Evolutionary conservation across 805 yeast genomes (phyloP).

Genomic region (Yarrowia osloensis): DNA sequence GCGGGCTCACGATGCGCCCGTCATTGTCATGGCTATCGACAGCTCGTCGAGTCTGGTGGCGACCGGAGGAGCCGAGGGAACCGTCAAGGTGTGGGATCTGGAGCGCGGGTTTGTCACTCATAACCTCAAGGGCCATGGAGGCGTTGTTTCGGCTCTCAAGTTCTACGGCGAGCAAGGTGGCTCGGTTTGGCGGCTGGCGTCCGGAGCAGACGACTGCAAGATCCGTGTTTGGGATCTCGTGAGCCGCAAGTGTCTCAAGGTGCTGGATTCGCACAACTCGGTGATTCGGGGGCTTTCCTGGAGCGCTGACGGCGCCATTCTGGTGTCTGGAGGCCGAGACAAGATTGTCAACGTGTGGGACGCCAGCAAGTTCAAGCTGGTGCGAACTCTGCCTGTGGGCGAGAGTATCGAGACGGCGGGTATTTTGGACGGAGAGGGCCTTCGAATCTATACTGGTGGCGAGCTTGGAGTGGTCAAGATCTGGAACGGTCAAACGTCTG

Average conservation of each 20-base stretch:
- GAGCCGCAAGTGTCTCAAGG: conserved; percentile 65
- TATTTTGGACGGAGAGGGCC: conserved; percentile 37
- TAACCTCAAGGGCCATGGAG: conserved; percentile 89
- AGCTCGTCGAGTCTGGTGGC: conserved; percentile 82
- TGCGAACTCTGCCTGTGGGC: conserved; percentile 68
- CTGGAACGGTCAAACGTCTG: conserved; percentile 58
- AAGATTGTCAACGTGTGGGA: conserved; percentile 66
- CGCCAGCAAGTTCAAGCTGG: conserved; percentile 54
- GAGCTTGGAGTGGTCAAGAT: conserved; percentile 67
- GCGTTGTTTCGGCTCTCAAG: conserved; percentile 72
- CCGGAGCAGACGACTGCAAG: conserved; percentile 63
- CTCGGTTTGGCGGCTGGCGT: conserved; percentile 71
- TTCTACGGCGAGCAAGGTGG: conserved; percentile 72
- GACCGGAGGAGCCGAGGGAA: conserved; percentile 94
- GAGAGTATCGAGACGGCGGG: conserved; percentile 51
- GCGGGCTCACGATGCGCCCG: conserved; percentile 65
- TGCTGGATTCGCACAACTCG: conserved; percentile 71
- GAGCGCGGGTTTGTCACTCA: conserved; percentile 88
- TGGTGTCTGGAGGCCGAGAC: conserved; percentile 89
- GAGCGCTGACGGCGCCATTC: conserved; percentile 51
- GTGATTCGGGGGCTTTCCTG: conserved; percentile 87
- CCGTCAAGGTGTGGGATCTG: conserved; percentile 87
- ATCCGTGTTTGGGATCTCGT: conserved; percentile 65
- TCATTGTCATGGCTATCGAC: conserved; percentile 75
- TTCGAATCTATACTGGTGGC: conserved; percentile 71